Base-by-base conservation (phyloP, 2,329 filamentous ascomycete species). In the Neonectria neomacrospora region DNA sequence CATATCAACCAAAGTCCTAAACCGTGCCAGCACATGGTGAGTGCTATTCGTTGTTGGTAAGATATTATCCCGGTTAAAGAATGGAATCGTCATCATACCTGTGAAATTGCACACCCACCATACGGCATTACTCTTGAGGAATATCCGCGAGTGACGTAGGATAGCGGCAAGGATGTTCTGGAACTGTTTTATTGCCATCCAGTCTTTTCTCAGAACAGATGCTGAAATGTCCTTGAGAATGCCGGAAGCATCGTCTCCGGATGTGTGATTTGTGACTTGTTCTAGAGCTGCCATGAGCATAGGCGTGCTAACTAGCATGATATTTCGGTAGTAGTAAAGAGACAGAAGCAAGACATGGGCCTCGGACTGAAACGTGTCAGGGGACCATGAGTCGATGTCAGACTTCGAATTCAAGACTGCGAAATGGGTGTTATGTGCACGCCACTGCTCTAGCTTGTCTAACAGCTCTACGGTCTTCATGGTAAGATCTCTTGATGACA, bases 41-140 rank as follows among this genome's bases (percentile, higher is more conserved):
- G 65, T 26, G 68, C 73, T 75, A 37, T 34, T 11, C 5, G 4
- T 8, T 2, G n/a, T 62, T 16, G 58, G 48, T 16, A n/a, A n/a
- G n/a, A 28, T 10, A 30, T 1, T 9, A 7, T 26, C 23, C 5
- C 28, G 8, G 28, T 7, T 20, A 18, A 10, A 30, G 34, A 18
- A n/a, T 12, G 16, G 18, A 22, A 42, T n/a, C 20, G 18, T 9
- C 10, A 16, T 65, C 71, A 30, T 66, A 75, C 74, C 66, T 58
- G 67, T 70, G 44, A 75, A 76, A 53, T 76, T 76, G 54, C 72
- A 75, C n/a, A 69, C 66, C 74, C 74, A 76, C 74, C 74, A 76
- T 14, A 70, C 61, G 1, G 71, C 73, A 48, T 76, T 75, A 14
- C 59, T 23, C 34, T 65, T 68, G 23, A 75, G 54, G 45, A 75